Base-by-base conservation (phyloP, 768 basidiomycete species). In the Amanita exitialis region DNA sequence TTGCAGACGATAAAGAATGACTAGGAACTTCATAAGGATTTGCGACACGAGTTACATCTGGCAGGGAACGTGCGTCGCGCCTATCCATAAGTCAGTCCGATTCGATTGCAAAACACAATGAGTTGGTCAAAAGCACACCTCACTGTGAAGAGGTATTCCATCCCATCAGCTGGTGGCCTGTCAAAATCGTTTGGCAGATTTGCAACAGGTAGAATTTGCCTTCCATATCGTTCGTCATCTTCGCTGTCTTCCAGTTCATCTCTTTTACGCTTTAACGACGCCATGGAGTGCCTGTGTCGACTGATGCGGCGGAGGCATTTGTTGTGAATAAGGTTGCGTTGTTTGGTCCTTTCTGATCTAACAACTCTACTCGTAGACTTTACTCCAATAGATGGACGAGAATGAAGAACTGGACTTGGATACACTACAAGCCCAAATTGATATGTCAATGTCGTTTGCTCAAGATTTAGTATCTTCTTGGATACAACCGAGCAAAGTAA, bases 101-200 rank as follows among this genome's bases (percentile, higher is more conserved):
- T 30, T 38, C 16, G 13, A n/a, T 15, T 25, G 23, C 21, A 15
- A n/a, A 16, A 46, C 18, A 9, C 3, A 28, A 41, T 44, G 53
- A 27, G 16, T 37, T 16, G 46, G 42, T 21, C 15, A 52, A 52
- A 47, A 2, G 5, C 6, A 57, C 61, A 88, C 89, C 89, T 77
- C 38, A 90, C 89, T 46, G 79, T 79, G 64, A 90, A 90, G 38
- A 91, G 71, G 62, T 91, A 90, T 58, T 90, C 75, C 74, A 85
- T 57, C 2, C 89, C 89, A 65, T 90, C 83, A 58, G 65, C 63
- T 0, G 89, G 87, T 44, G 74, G 75, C 21, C 70, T 77, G 55
- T 78, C 66, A 61, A 84, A 91, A 59, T 83, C 72, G 16, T 67
- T 61, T n/a, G 87, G 85, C 45, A 91, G 74, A 58, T 81, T 75